phyloP scores from a whole-genome alignment of 805 yeast genomes.

The Tetrapisispora phaffii region DNA sequence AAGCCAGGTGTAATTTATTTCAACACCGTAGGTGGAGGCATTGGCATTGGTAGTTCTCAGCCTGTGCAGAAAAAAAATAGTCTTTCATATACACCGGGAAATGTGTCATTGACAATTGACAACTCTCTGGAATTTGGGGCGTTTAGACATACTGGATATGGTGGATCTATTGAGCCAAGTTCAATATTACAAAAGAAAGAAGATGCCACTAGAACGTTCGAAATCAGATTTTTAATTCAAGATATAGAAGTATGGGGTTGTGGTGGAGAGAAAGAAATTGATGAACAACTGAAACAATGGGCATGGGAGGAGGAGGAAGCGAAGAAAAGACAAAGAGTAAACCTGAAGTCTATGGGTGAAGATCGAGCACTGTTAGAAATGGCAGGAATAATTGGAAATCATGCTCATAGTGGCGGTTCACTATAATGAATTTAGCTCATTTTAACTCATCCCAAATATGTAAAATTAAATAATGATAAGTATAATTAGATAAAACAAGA shows the following conservation, averaged over 20 bases:
- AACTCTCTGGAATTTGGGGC: conserved; percentile 69
- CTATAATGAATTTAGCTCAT: conserved; percentile 16
- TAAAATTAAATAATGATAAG: background rate
- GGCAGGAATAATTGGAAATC: conserved; percentile 55
- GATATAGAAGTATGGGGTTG: conserved; percentile 90
- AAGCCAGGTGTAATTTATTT: conserved; percentile 45
- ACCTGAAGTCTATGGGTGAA: conserved; percentile 58
- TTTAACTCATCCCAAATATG: background rate
- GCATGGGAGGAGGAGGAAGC: conserved; percentile 91
- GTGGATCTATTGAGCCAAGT: conserved; percentile 40
- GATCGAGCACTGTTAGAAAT: conserved; percentile 78
- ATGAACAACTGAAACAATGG: conserved; percentile 69
- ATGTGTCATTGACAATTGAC: conserved; percentile 71
- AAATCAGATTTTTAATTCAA: conserved; percentile 58
- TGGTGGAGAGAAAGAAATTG: conserved; percentile 69
- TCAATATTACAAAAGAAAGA: conserved; percentile 11
- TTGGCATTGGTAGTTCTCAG: conserved; percentile 71
- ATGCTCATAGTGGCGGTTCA: conserved; percentile 41
- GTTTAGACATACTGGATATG: conserved; percentile 58
- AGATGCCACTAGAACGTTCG: conserved; percentile 34
- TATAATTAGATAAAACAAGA: no score
- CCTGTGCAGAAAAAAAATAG: conserved; percentile 43
- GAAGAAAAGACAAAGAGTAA: conserved; percentile 61
- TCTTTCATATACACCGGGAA: conserved; percentile 53
- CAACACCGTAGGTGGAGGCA: conserved; percentile 64